phyloP scores from a whole-genome alignment of 2,329 filamentous ascomycete genomes.

The Talaromyces sp. region DNA sequence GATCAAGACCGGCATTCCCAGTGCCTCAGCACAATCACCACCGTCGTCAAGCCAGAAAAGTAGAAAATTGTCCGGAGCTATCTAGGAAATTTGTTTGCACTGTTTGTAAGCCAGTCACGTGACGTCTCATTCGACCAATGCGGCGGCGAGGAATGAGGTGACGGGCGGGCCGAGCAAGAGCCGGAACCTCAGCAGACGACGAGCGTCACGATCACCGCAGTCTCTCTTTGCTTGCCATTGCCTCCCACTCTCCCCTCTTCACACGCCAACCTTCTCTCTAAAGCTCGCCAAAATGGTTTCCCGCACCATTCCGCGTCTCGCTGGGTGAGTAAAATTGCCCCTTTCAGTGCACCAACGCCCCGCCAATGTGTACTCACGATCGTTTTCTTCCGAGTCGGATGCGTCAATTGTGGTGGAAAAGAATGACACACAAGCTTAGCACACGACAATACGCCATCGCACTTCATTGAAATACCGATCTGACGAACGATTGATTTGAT shows the following conservation, averaged over 20 bases:
- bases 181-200: slow-evolving; percentile 12
- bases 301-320: slow-evolving; percentile 37
- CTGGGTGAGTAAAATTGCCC: slow-evolving; percentile 31
- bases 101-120: slow-evolving; percentile 7
- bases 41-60: neutral
- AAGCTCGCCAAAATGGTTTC: slow-evolving; percentile 34
- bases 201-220: slow-evolving; percentile 16
- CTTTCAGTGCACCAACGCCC: slow-evolving; percentile 4
- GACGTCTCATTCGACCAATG: slow-evolving; percentile 9
- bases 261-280: slow-evolving; percentile 17
- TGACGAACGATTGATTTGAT: neutral
- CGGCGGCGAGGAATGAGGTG: slow-evolving; percentile 5
- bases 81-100: too few relatives aligned
- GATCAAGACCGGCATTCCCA: neutral
- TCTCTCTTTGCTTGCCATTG: slow-evolving; percentile 20
- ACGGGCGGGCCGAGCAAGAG: slow-evolving; percentile 11
- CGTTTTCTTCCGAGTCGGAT: neutral
- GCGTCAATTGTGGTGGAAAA: neutral
- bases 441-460: neutral
- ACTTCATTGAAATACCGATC: neutral
- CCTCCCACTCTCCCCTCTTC: slow-evolving; percentile 18
- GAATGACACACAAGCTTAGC: neutral
- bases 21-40: neutral
- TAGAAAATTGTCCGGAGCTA: too few relatives aligned
- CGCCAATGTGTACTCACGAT: neutral